Percentiles rank a stretch among this genome's conserved stretches.
phyloP scores from a whole-genome alignment of 2,329 filamentous ascomycete genomes.

The Pyrenochaeta sp. region DNA sequence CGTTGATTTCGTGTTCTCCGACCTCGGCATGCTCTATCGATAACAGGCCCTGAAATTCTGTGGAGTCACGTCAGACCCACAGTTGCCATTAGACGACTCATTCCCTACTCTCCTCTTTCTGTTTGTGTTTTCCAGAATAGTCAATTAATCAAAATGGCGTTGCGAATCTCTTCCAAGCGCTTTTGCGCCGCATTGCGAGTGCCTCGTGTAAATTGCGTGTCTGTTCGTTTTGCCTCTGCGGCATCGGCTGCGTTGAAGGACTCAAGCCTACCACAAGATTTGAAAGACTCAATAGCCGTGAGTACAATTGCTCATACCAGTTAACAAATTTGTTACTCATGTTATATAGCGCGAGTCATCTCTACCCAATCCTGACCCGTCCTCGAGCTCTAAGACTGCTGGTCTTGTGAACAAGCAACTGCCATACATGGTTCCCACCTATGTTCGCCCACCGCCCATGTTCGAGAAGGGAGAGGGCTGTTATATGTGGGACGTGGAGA shows the following conservation, averaged over 20 bases:
- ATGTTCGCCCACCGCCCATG: slow-evolving; percentile 86
- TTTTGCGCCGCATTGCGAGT: slow-evolving; percentile 37
- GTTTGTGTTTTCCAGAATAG: slow-evolving; percentile 10
- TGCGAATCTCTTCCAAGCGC: slow-evolving; percentile 31
- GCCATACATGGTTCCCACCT: slow-evolving; percentile 95
- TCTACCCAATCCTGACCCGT: slow-evolving; percentile 75
- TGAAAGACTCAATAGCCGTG: slow-evolving; percentile 55
- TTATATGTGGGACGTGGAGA: slow-evolving; percentile 89
- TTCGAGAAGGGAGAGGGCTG: slow-evolving; percentile 89
- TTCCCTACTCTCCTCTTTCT: slow-evolving; percentile 9
- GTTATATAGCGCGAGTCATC: slow-evolving; percentile 38
- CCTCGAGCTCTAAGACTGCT: slow-evolving; percentile 75
- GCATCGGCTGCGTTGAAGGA: slow-evolving; percentile 47
- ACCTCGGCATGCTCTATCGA: slow-evolving; percentile 27
- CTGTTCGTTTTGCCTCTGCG: slow-evolving; percentile 50
- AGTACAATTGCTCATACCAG: not conserved
- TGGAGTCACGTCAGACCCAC: slow-evolving; percentile 15
- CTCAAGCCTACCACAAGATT: slow-evolving; percentile 52
- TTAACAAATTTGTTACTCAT: slow-evolving; percentile 17
- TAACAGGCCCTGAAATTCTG: slow-evolving; percentile 25
- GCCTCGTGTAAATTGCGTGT: slow-evolving; percentile 29
- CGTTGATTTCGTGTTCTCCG: slow-evolving; percentile 13
- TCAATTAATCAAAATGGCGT: slow-evolving; percentile 35
- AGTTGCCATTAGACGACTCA: slow-evolving; percentile 20
- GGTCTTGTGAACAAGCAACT: slow-evolving; percentile 77